These are phyloP conservation scores for Pecoramyces ruminantium DNA, from an alignment of 192 early-diverging fungal species.

Conservation along the genomic window DNA sequence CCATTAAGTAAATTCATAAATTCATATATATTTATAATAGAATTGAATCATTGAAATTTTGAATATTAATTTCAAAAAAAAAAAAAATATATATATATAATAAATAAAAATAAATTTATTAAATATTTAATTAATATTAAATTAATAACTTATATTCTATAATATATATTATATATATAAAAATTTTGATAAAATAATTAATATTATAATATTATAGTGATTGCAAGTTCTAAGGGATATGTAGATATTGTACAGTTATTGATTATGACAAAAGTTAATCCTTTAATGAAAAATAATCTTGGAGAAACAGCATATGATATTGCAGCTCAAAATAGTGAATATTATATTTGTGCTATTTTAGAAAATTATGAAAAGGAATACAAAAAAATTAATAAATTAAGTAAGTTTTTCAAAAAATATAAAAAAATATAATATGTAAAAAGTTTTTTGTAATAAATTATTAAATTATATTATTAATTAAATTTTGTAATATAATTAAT, in stretches of 20 bases:
- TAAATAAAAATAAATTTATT: neutral
- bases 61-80: too few species aligned
- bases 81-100: neutral
- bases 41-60: too few species aligned
- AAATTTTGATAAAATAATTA: too few species aligned
- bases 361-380: conserved; percentile 23
- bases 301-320: conserved; percentile 62
- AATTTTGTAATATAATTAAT: too few species aligned
- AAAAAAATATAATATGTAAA: too few species aligned
- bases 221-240: conserved; percentile 53
- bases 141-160: too few species aligned
- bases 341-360: conserved; percentile 48
- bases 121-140: conserved; percentile 1
- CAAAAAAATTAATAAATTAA: conserved; percentile 5
- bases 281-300: conserved; percentile 40
- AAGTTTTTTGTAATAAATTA: too few species aligned
- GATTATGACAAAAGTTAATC: conserved; percentile 32
- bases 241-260: conserved; percentile 45
- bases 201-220: too few species aligned
- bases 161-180: too few species aligned
- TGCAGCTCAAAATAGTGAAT: conserved; percentile 44
- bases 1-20: conserved; percentile 46
- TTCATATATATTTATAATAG: too few species aligned
- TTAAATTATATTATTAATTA: too few species aligned
- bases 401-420: conserved; percentile 14